These are phyloP conservation scores for Yamadazyma akitaensis DNA, from an alignment of 805 yeast species.

Conservation along the genomic window DNA sequence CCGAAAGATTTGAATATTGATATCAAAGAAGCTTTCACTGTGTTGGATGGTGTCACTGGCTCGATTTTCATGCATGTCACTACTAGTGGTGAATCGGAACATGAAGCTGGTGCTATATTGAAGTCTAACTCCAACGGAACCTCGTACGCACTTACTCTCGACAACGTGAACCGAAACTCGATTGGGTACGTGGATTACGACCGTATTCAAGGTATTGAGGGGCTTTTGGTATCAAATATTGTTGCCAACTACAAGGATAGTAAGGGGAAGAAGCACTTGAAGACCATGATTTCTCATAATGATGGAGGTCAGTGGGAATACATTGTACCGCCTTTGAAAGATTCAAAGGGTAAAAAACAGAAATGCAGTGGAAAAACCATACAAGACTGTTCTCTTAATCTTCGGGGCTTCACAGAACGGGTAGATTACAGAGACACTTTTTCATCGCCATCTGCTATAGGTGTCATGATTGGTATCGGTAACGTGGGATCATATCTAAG, in stretches of 20 bases:
- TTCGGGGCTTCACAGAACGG: constrained; percentile 91
- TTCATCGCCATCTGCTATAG: constrained; percentile 86
- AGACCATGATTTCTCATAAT: constrained; percentile 75
- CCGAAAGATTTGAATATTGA: constrained; percentile 63
- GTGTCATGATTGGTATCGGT: constrained; percentile 89
- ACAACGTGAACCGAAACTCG: constrained; percentile 68
- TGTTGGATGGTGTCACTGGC: constrained; percentile 67
- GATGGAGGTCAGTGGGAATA: constrained; percentile 89
- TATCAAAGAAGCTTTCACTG: constrained; percentile 56
- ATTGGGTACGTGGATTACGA: constrained; percentile 88
- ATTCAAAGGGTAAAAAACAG: constrained; percentile 57
- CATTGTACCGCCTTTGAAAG: constrained; percentile 64
- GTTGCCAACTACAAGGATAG: constrained; percentile 49
- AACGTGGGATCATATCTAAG: constrained; percentile 70
- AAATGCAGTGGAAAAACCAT: constrained; percentile 49
- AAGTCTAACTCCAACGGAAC: constrained; percentile 94
- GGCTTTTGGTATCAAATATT: constrained; percentile 70
- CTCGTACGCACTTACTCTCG: constrained; percentile 65
- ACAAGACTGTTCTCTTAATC: constrained; percentile 70
- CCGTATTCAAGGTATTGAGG: constrained; percentile 77
- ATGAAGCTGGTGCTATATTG: constrained; percentile 73
- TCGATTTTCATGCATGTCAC: constrained; percentile 84
- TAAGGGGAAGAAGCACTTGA: constrained; percentile 49
- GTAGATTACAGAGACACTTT: constrained; percentile 78
- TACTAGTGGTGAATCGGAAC: constrained; percentile 45